Base-by-base conservation (phyloP, 371 early-diverging fungal species). In the Rhizomucor miehei region DNA sequence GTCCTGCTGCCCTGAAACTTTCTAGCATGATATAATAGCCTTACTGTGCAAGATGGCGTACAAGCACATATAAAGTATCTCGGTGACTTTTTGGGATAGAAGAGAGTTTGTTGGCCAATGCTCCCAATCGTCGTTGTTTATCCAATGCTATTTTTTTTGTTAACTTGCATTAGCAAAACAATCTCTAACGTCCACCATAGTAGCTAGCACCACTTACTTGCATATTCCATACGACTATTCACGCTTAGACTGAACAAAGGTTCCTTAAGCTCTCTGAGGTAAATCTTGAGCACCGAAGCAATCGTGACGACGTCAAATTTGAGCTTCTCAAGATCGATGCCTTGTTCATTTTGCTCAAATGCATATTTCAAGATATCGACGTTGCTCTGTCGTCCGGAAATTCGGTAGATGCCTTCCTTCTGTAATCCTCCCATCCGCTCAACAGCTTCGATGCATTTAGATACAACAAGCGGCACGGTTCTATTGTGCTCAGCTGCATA, bases 331-430 rank as follows among this genome's bases (percentile, higher is more conserved):
- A 84, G 53, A 29, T 80, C 75, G 0, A 80, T 66, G 0, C 62
- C 53, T 35, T 75, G 69, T 49, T 80, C 82, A 45, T 82, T 77
- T 37, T 60, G 56, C 53, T 88, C 88, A 51, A 85, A 77, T 19
- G 66, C 66, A 39, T 60, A 59, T 23, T 72, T 77, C 14, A 88
- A 62, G 12, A 70, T 60, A 52, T 73, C 71, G 64, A 83, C 69
- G 48, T 80, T 85, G 34, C 74, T 71, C 46, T 83, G 81, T 24
- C 84, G 66, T 13, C 87, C 89, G 3, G 84, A 80, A 6, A 88
- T 66, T 21, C 89, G 68, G 54, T 88, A 88, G 25, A 88, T 80
- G n/a, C 89, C 89, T 57, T 88, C 89, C 34, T 76, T 77, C 37
- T 82, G 72, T 8, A 86, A 58, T 10, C 85, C 86, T 51, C 85